Base-by-base conservation (phyloP, 176 grass and related monocot genomes). In the Puccinellia tenuiflora region DNA sequence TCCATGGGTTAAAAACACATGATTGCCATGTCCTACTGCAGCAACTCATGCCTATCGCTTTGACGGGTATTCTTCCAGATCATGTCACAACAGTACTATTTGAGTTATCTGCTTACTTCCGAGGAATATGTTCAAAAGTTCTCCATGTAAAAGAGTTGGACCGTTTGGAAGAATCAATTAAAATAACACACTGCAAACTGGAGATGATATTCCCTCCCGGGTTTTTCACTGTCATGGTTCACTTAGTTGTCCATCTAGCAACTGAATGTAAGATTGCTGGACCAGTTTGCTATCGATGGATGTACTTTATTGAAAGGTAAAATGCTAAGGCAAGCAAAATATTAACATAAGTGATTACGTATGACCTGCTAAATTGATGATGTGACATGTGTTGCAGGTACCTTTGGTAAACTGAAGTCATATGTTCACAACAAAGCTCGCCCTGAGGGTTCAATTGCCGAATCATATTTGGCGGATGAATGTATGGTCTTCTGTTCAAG, bases 101-200 rank as follows among this genome's bases (percentile, higher is more conserved):
- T 67, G 63, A 67, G 18, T 37, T 79, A 59, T 26, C 13, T 40
- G 2, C 47, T 56, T 82, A 82, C 7, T 82, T 82, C 38, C 30
- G 64, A 55, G 79, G 66, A 42, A 39, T 82, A 82, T 82, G 79
- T 82, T 39, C 79, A 71, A 69, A 82, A 55, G 64, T 82, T 42
- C 45, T 82, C 38, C 63, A 81, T 40, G 64, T 70, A 16, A 22
- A 81, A 12, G 64, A 81, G 48, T 48, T 81, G 5, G 46, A 81
- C 1, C 63, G n/a, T 38, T 55, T 81, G 43, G 63, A 79, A 14
- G 10, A 79, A 47, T n/a, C 8, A 30, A 79, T 82, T 70, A 71
- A 4, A 71, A 24, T 81, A 16, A 70, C 79, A 40, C 12, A 52
- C 1, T 81, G 30, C 20, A 66, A 70, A 51, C 35, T 69, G 29